Evolutionary conservation across 2,329 filamentous ascomycete species (phyloP).

Genomic region (Exophiala alcalophila): DNA sequence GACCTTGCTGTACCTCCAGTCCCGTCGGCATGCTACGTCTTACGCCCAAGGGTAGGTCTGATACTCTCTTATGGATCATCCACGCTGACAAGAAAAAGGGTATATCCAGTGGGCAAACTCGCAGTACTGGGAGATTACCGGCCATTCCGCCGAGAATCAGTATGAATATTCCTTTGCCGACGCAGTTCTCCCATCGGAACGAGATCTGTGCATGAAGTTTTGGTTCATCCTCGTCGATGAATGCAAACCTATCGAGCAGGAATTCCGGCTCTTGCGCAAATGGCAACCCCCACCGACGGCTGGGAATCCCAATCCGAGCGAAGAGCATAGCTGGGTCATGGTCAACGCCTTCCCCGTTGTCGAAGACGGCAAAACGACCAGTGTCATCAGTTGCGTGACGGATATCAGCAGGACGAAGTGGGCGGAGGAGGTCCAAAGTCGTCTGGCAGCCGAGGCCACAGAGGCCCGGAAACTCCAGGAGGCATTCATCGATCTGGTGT

Average conservation of each 20-base stretch:
- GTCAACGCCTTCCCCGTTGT: slow-evolving; percentile 18
- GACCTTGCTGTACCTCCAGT: too few relatives aligned
- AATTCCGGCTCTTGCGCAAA: slow-evolving; percentile 19
- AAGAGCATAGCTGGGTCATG: slow-evolving; percentile 24
- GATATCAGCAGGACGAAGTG: slow-evolving; percentile 33
- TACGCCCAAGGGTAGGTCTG: slow-evolving; percentile 4
- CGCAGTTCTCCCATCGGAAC: slow-evolving; percentile 18
- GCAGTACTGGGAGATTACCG: slow-evolving; percentile 27
- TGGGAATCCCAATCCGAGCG: slow-evolving; percentile 12
- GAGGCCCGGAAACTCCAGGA: slow-evolving; percentile 53
- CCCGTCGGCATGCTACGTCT: slow-evolving; percentile 8
- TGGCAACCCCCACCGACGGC: slow-evolving; percentile 22
- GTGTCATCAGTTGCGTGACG: slow-evolving; percentile 42
- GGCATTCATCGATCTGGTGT: slow-evolving; percentile 72
- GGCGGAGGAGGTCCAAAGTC: slow-evolving; percentile 41
- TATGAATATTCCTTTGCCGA: slow-evolving; percentile 25
- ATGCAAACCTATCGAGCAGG: slow-evolving; percentile 4
- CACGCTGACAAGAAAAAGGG: too few relatives aligned
- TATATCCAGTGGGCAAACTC: too few relatives aligned
- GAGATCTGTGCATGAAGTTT: slow-evolving; percentile 1
- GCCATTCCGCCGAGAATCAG: slow-evolving; percentile 17
- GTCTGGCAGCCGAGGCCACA: slow-evolving; percentile 31
- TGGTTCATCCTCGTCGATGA: slow-evolving; percentile 11
- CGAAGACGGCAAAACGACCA: slow-evolving; percentile 31
- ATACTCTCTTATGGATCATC: too few relatives aligned